Conservation (phyloP, 768 basidiomycete genomes). For the Agrocybe pediades region DNA sequence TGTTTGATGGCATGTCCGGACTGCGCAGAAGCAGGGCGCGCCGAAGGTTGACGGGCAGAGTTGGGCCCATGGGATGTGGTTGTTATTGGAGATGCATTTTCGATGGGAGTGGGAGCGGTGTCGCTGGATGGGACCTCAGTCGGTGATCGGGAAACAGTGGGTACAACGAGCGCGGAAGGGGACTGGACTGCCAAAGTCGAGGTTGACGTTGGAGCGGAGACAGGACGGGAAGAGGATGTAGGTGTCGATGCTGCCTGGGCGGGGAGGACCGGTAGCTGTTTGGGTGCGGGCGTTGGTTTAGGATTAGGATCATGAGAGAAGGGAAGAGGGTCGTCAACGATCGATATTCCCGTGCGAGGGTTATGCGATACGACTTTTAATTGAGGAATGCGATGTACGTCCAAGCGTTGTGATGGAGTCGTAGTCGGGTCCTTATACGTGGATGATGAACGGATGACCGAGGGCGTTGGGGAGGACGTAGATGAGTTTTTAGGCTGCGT, state of each 20-base stretch:
- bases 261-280: background rate
- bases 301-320: too few species aligned
- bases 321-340: conserved; percentile 14
- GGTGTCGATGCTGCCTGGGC: background rate
- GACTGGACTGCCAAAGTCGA: too few species aligned
- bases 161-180: too few species aligned
- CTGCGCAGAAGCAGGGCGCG: background rate
- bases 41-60: background rate
- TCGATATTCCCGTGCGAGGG: conserved; percentile 4
- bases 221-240: too few species aligned
- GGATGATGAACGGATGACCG: too few species aligned
- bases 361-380: background rate
- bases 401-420: too few species aligned
- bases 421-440: too few species aligned
- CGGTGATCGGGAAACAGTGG: too few species aligned
- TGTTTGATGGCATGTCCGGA: background rate
- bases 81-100: background rate
- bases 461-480: background rate
- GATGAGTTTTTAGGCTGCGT: background rate
- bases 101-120: background rate
- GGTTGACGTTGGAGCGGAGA: too few species aligned
- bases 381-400: background rate
- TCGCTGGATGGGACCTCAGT: too few species aligned
- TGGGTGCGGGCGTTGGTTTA: background rate
- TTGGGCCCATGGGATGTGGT: background rate